Percentiles rank a stretch among this genome's conserved stretches.
phyloP scores from a whole-genome alignment of 495 filamentous ascomycete genomes.

The Neurospora intermedia region DNA sequence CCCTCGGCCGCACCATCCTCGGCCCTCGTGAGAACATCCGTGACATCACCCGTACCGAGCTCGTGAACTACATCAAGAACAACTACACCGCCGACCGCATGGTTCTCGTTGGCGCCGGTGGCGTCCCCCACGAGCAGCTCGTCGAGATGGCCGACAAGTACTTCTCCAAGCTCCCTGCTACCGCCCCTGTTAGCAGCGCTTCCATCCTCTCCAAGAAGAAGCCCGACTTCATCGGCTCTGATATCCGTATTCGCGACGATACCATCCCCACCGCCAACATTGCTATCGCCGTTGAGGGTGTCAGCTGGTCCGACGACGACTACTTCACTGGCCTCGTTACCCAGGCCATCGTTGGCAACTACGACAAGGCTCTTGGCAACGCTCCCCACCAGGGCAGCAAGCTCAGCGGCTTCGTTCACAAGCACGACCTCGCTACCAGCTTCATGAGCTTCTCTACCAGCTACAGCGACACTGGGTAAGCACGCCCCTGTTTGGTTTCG shows the following conservation, averaged over 20 bases:
- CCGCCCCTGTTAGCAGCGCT: constrained; percentile 57
- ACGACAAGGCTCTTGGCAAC: constrained; percentile 97
- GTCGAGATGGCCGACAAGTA: constrained; percentile 95
- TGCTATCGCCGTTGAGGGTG: constrained; percentile 97
- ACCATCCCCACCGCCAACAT: constrained; percentile 94
- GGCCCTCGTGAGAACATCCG: constrained; percentile 97
- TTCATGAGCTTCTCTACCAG: constrained; percentile 99
- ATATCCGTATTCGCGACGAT: constrained; percentile 90
- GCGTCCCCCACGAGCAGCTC: constrained; percentile 84
- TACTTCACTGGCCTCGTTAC: constrained; percentile 97
- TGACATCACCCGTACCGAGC: constrained; percentile 81
- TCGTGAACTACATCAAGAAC: constrained; percentile 91
- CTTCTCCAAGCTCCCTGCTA: constrained; percentile 66
- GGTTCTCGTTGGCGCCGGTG: constrained; percentile 94
- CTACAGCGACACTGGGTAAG: constrained; percentile 97
- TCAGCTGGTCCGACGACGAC: constrained; percentile 97
- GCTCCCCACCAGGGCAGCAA: constrained; percentile 94
- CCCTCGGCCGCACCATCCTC: constrained; percentile 93
- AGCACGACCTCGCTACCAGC: constrained; percentile 92
- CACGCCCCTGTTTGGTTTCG: neutral
- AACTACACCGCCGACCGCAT: constrained; percentile 99
- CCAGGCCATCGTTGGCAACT: constrained; percentile 98
- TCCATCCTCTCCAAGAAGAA: constrained; percentile 68
- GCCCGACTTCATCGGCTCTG: constrained; percentile 93
- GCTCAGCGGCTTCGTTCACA: constrained; percentile 84